These are phyloP conservation scores for Cryptosporidium meleagridis DNA, from an alignment of 169 alveolate species.

Conservation along the genomic window DNA sequence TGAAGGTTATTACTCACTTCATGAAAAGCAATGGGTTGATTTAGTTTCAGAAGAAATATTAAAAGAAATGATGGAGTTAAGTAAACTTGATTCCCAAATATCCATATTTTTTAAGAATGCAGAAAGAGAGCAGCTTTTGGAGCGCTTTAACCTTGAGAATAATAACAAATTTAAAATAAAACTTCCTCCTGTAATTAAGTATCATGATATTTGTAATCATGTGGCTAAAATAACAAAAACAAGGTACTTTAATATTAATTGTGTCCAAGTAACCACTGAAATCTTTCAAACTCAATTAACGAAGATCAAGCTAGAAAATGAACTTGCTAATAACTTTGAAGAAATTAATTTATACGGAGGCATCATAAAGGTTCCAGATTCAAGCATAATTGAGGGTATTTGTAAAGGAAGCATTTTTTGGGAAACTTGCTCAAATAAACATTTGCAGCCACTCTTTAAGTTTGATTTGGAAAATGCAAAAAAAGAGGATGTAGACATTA, in stretches of 20 bases:
- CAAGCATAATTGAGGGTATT: constrained; percentile 21
- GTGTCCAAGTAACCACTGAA: constrained; percentile 33
- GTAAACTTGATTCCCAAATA: background rate
- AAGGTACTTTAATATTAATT: constrained; percentile 58
- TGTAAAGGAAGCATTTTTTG: constrained; percentile 73
- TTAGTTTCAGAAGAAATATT: constrained; percentile 68
- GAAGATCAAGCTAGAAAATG: background rate
- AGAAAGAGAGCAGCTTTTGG: constrained; percentile 28
- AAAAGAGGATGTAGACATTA: constrained; percentile 22
- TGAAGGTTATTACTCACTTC: constrained; percentile 14
- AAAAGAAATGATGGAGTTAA: constrained; percentile 15
- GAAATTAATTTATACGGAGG: constrained; percentile 3
- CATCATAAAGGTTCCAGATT: constrained; percentile 5
- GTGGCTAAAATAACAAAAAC: constrained; percentile 31
- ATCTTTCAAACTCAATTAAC: constrained; percentile 48
- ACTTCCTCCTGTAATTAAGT: constrained; percentile 35
- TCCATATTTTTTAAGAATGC: constrained; percentile 45
- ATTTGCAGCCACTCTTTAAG: background rate
- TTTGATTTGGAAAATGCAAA: constrained; percentile 42
- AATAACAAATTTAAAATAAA: constrained; percentile 3
- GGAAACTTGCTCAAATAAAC: constrained; percentile 62
- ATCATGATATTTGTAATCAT: constrained; percentile 43
- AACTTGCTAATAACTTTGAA: background rate
- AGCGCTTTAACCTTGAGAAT: constrained; percentile 1
- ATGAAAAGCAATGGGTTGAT: constrained; percentile 64